Evolutionary conservation across 768 basidiomycete genomes (phyloP).

Genomic region (Boletus vermiculosoides): DNA sequence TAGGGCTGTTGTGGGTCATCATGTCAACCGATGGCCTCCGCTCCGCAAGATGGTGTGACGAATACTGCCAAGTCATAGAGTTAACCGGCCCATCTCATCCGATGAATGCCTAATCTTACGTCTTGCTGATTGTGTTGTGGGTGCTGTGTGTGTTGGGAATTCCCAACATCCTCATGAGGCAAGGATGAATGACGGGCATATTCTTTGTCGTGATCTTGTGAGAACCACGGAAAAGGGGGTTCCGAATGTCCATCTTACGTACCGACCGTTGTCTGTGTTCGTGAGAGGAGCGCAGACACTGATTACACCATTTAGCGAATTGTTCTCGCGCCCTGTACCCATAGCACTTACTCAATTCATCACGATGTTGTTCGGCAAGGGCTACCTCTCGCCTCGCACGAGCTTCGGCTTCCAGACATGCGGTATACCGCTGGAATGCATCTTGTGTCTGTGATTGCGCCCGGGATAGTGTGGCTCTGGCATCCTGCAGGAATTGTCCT

Average conservation of each 20-base stretch:
- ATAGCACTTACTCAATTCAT: constrained; percentile 47
- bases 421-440: constrained; percentile 65
- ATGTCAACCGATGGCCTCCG: constrained; percentile 33
- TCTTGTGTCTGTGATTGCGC: constrained; percentile 74
- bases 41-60: constrained; percentile 34
- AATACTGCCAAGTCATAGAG: constrained; percentile 25
- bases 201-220: constrained; percentile 28
- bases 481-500: constrained; percentile 64
- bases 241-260: constrained; percentile 23
- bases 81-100: constrained; percentile 20
- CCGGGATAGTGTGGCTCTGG: constrained; percentile 56
- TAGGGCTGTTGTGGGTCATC: constrained; percentile 36
- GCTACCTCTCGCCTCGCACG: constrained; percentile 64
- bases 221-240: constrained; percentile 13
- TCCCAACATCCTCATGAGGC: constrained; percentile 31
- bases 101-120: constrained; percentile 27
- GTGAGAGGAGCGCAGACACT: constrained; percentile 37
- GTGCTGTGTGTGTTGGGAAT: constrained; percentile 32
- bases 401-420: constrained; percentile 64
- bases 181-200: constrained; percentile 34
- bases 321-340: constrained; percentile 13
- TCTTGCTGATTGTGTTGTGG: constrained; percentile 32
- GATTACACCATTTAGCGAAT: constrained; percentile 17
- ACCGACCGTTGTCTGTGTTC: constrained; percentile 35
- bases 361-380: constrained; percentile 66